phyloP scores from a whole-genome alignment of 306 rosid species.

The Gillenia trifoliata region DNA sequence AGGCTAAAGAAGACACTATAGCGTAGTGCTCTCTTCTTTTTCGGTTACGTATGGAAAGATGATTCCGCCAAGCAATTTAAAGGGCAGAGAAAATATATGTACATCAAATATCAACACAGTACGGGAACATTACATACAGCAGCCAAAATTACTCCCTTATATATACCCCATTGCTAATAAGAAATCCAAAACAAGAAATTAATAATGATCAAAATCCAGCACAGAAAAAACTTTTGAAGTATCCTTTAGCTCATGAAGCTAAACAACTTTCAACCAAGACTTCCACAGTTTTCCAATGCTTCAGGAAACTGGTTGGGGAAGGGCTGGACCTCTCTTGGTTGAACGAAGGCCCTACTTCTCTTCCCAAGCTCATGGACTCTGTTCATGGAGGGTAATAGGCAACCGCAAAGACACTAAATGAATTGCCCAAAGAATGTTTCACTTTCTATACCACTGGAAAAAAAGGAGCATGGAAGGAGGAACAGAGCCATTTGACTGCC shows the following conservation, averaged over 20 bases:
- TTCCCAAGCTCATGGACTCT: conserved; percentile 4
- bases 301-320: background rate
- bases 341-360: background rate
- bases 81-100: background rate
- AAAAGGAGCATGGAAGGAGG: background rate
- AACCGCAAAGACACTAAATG: background rate
- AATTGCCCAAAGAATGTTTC: background rate
- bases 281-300: background rate
- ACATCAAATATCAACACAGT: too few relatives aligned
- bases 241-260: background rate
- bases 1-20: background rate
- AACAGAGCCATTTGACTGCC: background rate
- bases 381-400: background rate
- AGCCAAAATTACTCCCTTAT: background rate
- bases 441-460: background rate
- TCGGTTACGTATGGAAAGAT: background rate
- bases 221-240: too few relatives aligned
- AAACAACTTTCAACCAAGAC: background rate
- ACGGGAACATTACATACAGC: background rate
- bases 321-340: background rate
- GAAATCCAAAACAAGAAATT: background rate
- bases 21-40: background rate
- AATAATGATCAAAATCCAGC: background rate
- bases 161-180: background rate
- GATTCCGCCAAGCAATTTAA: background rate